Percentiles rank a stretch among this genome's conserved stretches.
Conservation (phyloP, 2,329 filamentous ascomycete species). For the Sclerotiophoma versabilis region DNA sequence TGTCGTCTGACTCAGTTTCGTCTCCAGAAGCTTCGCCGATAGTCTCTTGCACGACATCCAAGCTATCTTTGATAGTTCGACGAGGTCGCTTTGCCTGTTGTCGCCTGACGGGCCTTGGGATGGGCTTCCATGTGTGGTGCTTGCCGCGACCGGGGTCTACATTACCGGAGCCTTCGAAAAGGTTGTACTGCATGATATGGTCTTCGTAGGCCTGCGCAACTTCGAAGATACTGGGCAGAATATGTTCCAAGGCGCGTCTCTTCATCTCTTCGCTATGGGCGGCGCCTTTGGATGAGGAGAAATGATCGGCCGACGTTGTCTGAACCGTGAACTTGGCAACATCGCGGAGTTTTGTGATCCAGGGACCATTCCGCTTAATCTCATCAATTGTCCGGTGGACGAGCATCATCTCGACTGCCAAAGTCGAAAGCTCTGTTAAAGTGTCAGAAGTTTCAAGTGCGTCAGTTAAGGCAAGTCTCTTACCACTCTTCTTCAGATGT, state of each 20-base stretch:
- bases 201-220: slow-evolving; percentile 40
- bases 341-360: slow-evolving; percentile 34
- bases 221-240: slow-evolving; percentile 40
- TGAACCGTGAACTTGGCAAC: slow-evolving; percentile 31
- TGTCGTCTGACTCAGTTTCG: slow-evolving; percentile 36
- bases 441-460: slow-evolving; percentile 8
- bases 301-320: slow-evolving; percentile 30
- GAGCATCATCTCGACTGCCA: slow-evolving; percentile 41
- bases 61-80: not conserved
- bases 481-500: slow-evolving; percentile 40
- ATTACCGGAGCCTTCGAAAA: slow-evolving; percentile 33
- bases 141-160: slow-evolving; percentile 31
- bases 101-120: slow-evolving; percentile 27
- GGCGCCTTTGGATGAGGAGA: slow-evolving; percentile 36
- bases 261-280: slow-evolving; percentile 37
- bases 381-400: slow-evolving; percentile 37
- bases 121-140: slow-evolving; percentile 32
- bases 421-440: slow-evolving; percentile 30
- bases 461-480: not conserved
- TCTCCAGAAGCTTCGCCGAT: slow-evolving; percentile 20
- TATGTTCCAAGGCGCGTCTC: slow-evolving; percentile 30
- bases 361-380: slow-evolving; percentile 31
- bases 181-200: slow-evolving; percentile 32
- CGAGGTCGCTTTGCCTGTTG: slow-evolving; percentile 21
- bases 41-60: not conserved